These are phyloP conservation scores for Sarocladium kiliense DNA, from an alignment of 2,329 filamentous ascomycete species.

Conservation along the genomic window DNA sequence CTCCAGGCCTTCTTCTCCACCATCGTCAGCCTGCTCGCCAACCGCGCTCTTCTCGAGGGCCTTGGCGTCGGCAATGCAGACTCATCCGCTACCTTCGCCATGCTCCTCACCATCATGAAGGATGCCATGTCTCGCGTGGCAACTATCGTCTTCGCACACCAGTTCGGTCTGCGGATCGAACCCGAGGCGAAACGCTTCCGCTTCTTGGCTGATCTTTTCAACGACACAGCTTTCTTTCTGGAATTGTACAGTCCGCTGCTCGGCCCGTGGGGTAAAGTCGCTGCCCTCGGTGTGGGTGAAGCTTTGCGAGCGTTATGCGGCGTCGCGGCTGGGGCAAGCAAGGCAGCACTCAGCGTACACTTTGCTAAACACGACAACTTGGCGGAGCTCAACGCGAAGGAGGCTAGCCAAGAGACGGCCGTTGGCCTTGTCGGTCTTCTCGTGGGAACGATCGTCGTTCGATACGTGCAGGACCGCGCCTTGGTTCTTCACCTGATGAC, in stretches of 20 bases:
- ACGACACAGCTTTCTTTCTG: slow-evolving; percentile 81
- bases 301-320: slow-evolving; percentile 66
- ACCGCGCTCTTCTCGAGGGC: slow-evolving; percentile 71
- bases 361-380: slow-evolving; percentile 85
- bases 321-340: slow-evolving; percentile 83
- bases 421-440: slow-evolving; percentile 87
- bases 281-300: slow-evolving; percentile 44
- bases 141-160: slow-evolving; percentile 81
- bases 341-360: slow-evolving; percentile 86
- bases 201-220: slow-evolving; percentile 81
- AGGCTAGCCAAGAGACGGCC: slow-evolving; percentile 91
- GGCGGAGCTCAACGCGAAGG: slow-evolving; percentile 90
- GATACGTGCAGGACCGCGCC: slow-evolving; percentile 61
- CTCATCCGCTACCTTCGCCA: slow-evolving; percentile 72
- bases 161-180: slow-evolving; percentile 75
- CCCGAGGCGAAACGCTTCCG: slow-evolving; percentile 89
- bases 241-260: slow-evolving; percentile 76
- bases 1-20: slow-evolving; percentile 81
- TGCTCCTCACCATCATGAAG: slow-evolving; percentile 78
- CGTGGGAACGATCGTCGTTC: slow-evolving; percentile 75
- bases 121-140: slow-evolving; percentile 76
- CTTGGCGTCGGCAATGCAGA: slow-evolving; percentile 79
- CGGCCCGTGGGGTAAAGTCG: slow-evolving; percentile 45
- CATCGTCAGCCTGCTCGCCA: slow-evolving; percentile 74
- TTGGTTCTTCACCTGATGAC: slow-evolving; percentile 73